A percentile compares a stretch with the other conserved stretches of the same genome.
These are phyloP conservation scores for Auriscalpium orientale DNA, from an alignment of 768 basidiomycete genomes.

Conservation along the genomic window DNA sequence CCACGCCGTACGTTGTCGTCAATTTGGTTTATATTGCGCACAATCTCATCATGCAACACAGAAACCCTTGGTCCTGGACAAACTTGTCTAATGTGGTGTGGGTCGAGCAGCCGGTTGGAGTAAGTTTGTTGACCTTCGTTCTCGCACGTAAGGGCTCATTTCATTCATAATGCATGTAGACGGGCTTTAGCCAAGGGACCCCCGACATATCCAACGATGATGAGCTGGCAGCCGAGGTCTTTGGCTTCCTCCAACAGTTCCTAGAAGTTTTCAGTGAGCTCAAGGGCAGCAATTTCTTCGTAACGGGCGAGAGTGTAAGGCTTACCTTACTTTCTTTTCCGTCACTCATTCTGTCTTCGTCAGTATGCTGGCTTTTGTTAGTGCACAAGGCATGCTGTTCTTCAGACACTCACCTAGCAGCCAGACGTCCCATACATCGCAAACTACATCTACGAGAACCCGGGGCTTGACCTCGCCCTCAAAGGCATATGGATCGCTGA, in stretches of 20 bases:
- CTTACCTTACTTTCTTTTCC: not conserved
- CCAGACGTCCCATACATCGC: constrained; percentile 25
- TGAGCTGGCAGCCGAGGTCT: constrained; percentile 44
- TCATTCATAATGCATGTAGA: constrained; percentile 18
- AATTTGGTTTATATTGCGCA: not conserved
- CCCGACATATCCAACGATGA: constrained; percentile 54
- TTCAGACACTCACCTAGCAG: constrained; percentile 21
- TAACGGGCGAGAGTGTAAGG: constrained; percentile 67
- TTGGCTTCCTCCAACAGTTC: constrained; percentile 61
- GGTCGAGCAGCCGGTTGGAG: constrained; percentile 71
- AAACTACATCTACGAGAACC: constrained; percentile 58
- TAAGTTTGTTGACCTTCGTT: constrained; percentile 4
- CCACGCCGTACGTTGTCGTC: constrained; percentile 32
- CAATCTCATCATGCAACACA: constrained; percentile 15
- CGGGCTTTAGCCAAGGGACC: constrained; percentile 62
- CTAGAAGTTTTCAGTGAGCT: constrained; percentile 62
- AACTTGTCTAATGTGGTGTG: constrained; percentile 65
- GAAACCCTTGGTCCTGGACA: constrained; percentile 54
- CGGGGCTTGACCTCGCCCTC: constrained; percentile 45
- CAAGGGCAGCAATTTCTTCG: constrained; percentile 61
- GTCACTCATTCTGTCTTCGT: not conserved
- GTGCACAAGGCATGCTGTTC: constrained; percentile 4
- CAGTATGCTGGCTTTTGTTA: constrained; percentile 28
- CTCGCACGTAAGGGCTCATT: not conserved
- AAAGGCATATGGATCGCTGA: constrained; percentile 67